phyloP scores from a whole-genome alignment of 2,329 filamentous ascomycete genomes.

The Dactylonectria macrodidyma region DNA sequence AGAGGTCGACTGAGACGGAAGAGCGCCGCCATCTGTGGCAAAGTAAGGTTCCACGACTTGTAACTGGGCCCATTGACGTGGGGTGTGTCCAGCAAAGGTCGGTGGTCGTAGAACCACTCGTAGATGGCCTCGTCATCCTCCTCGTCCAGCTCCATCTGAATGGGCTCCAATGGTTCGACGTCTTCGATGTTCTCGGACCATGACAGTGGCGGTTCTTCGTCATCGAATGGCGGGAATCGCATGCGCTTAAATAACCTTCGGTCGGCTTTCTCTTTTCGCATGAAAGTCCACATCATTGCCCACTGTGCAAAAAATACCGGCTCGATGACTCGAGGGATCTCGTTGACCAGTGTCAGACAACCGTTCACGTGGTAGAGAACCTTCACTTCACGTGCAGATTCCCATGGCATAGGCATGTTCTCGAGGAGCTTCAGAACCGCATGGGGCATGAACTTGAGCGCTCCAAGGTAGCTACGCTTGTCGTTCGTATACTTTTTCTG shows the following conservation, averaged over 20 bases:
- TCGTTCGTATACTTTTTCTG: conserved; percentile 99
- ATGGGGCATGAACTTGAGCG: conserved; percentile 99
- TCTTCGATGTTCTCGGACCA: conserved; percentile 99
- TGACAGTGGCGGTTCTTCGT: conserved; percentile 96
- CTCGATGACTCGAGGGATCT: conserved; percentile 96
- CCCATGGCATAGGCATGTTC: conserved; percentile 99
- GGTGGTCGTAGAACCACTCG: conserved; percentile 98
- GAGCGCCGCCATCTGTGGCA: conserved; percentile 96
- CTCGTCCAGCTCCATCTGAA: conserved; percentile 98
- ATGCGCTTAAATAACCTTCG: conserved; percentile 97
- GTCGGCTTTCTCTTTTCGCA: conserved; percentile 98
- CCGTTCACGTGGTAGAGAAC: conserved; percentile 99
- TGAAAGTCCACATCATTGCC: conserved; percentile 99
- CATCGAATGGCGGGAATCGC: conserved; percentile 98
- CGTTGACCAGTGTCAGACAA: conserved; percentile 96
- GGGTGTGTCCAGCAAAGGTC: conserved; percentile 89
- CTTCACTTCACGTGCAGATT: conserved; percentile 95
- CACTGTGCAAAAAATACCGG: conserved; percentile 98
- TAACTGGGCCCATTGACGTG: conserved; percentile 98
- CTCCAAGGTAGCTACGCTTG: conserved; percentile 97
- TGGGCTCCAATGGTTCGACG: conserved; percentile 96
- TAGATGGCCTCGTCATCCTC: conserved; percentile 91
- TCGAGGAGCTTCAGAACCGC: conserved; percentile 96
- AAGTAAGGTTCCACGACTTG: conserved; percentile 91
- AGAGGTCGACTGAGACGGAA: conserved; percentile 93